Conservation (phyloP, 768 basidiomycete species). For the Pisolithus tinctorius region DNA sequence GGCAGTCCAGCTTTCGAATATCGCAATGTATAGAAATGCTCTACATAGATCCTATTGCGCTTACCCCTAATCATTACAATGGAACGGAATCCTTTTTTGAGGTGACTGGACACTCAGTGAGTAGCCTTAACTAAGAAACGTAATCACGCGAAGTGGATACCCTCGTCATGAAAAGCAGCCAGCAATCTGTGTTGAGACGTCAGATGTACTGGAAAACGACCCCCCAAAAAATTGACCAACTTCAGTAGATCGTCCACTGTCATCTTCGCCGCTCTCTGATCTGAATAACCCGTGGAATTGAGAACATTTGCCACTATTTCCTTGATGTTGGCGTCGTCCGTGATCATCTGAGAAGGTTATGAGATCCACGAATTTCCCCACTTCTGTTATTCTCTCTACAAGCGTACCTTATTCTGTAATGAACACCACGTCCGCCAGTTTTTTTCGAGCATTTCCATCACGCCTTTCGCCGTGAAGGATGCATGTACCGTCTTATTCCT, state of each 20-base stretch:
- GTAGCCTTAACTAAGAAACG: not conserved
- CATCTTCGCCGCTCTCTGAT: constrained; percentile 89
- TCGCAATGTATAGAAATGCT: constrained; percentile 50
- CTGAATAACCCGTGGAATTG: constrained; percentile 60
- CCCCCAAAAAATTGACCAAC: constrained; percentile 35
- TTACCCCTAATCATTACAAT: too few relatives aligned
- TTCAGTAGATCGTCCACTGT: constrained; percentile 85
- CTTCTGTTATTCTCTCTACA: not conserved
- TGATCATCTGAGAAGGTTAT: constrained; percentile 44
- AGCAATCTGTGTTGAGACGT: constrained; percentile 43
- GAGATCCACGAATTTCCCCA: not conserved
- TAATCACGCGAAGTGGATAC: constrained; percentile 62
- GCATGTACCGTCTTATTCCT: constrained; percentile 88
- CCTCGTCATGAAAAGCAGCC: constrained; percentile 67
- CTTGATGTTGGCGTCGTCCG: constrained; percentile 66
- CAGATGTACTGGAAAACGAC: not conserved
- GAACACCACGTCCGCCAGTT: constrained; percentile 94
- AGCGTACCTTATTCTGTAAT: constrained; percentile 55
- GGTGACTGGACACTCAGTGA: too few relatives aligned
- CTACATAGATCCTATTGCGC: too few relatives aligned
- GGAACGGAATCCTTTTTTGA: too few relatives aligned
- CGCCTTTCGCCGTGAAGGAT: constrained; percentile 90
- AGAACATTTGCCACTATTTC: constrained; percentile 67
- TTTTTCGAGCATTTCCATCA: constrained; percentile 88
- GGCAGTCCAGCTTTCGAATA: constrained; percentile 84